Base-by-base conservation (phyloP, 2,329 filamentous ascomycete species). In the Ciborinia camelliae region DNA sequence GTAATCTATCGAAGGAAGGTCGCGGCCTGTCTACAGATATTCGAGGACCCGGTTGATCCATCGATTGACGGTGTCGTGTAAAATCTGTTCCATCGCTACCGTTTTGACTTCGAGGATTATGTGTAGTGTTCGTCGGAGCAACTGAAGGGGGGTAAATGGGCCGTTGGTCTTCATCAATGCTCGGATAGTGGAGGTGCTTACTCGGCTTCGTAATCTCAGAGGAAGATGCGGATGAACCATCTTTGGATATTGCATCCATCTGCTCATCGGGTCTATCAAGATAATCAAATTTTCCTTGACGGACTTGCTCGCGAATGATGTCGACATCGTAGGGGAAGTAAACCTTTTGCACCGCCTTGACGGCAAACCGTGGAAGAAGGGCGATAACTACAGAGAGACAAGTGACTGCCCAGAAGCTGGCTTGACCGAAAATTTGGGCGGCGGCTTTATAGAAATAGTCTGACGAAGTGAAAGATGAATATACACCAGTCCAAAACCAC, bases 401-500 rank as follows among this genome's bases (percentile, higher is more conserved):
- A 63, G 91, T 86, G 55, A 91, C 82, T 23, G 90, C 88, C 95
- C 95, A 99, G 80, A 97, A 99, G 1, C 87, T 87, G 51, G 94
- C 81, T 67, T 91, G 83, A 35, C 86, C 86, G 70, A 96, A 98
- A 12, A 96, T 86, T 77, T 98, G 86, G 1, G 84, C 78, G 5
- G 87, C 94, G 2, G 91, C 85, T 69, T 89, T 82, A 79, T 94
- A 97, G 77, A 98, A 90, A 72, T 86, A 85, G 2, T 84, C 82
- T 0, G 88, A 87, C 8, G 69, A 68, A 8, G 57, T 67, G 63
- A 74, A 87, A 39, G 76, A 78, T 5, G 73, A 77, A 79, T 96
- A 99, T 45, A 96, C 84, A 37, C 92, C 95, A 7, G 95, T 97
- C 92, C 95, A 98, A 80, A 96, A 90, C 82, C 92, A 99, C 74